phyloP scores from a whole-genome alignment of 148 eudicot species.

The Chenopodium quinoa region DNA sequence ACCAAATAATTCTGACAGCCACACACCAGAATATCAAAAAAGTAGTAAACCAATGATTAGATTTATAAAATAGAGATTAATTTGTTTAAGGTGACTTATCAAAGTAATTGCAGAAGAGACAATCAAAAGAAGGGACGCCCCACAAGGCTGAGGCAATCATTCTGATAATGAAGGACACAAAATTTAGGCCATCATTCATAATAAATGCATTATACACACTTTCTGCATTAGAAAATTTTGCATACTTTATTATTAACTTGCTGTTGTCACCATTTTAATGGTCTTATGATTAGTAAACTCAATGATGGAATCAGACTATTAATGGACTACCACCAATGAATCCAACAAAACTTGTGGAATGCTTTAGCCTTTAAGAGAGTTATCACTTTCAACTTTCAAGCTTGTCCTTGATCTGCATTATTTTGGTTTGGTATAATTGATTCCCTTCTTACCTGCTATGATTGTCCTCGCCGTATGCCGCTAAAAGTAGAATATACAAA shows the following conservation, averaged over 20 bases:
- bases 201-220: background rate
- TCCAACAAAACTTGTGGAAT: background rate
- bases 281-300: background rate
- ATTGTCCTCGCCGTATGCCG: background rate
- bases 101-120: background rate
- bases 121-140: background rate
- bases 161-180: background rate
- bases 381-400: constrained; percentile 17
- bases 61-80: background rate
- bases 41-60: background rate
- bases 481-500: background rate
- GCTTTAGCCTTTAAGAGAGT: constrained; percentile 5
- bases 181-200: background rate
- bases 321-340: background rate
- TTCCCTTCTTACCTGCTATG: background rate
- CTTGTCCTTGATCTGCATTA: background rate
- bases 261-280: background rate
- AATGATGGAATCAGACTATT: constrained; percentile 6
- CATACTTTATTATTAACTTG: background rate
- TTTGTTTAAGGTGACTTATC: background rate
- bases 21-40: background rate
- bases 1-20: background rate
- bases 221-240: background rate
- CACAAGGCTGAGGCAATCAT: constrained; percentile 13
- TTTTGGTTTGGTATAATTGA: background rate